Conservation (phyloP, 1,139 yeast genomes). For the Kluyveromyces sp. region DNA sequence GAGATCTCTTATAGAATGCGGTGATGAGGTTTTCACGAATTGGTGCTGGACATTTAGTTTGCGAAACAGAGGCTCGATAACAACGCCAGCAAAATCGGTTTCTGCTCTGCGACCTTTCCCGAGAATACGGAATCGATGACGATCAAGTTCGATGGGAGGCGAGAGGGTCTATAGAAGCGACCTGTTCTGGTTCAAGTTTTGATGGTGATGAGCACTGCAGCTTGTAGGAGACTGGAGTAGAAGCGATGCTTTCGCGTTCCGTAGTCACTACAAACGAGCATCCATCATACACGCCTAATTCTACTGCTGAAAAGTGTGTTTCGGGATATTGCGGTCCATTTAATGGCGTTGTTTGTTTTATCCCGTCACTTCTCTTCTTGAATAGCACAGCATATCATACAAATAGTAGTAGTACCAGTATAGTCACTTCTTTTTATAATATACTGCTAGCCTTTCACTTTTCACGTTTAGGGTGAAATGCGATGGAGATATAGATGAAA, state of each 20-base stretch:
- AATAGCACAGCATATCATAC: too few species aligned
- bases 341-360: too few species aligned
- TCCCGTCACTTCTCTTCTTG: too few species aligned
- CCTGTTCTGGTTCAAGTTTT: too few species aligned
- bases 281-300: not conserved
- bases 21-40: constrained; percentile 36
- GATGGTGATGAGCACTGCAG: too few species aligned
- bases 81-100: constrained; percentile 36
- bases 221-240: not conserved
- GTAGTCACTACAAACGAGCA: not conserved
- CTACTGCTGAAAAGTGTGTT: not conserved
- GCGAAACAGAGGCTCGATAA: constrained; percentile 42
- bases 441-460: too few species aligned
- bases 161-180: not conserved
- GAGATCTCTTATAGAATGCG: constrained; percentile 32
- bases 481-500: too few species aligned
- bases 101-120: constrained; percentile 39
- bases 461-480: too few species aligned
- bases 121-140: constrained; percentile 51
- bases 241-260: not conserved
- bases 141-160: constrained; percentile 6
- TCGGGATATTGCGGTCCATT: too few species aligned
- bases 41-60: constrained; percentile 32
- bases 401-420: too few species aligned
- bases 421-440: too few species aligned